phyloP scores from a whole-genome alignment of 192 early-diverging fungal genomes.

The Backusella liffmaniae region DNA sequence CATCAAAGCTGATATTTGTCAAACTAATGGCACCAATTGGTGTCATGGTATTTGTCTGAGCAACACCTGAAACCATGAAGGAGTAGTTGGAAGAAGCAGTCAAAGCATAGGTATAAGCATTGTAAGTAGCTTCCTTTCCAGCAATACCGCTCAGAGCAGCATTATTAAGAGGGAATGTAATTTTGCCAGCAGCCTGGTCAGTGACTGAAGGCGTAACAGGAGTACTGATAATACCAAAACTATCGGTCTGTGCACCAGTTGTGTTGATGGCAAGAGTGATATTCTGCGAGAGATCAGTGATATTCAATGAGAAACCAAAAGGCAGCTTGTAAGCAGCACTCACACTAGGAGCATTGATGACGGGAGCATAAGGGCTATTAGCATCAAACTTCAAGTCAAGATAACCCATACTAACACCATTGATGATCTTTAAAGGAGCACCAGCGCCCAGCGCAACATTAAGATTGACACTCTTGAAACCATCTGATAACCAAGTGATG shows the following conservation, averaged over 20 bases:
- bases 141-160: conserved; percentile 40
- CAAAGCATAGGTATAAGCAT: conserved; percentile 49
- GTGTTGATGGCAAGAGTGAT: conserved; percentile 41
- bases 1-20: conserved; percentile 51
- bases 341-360: conserved; percentile 45
- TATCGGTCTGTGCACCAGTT: conserved; percentile 23
- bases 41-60: conserved; percentile 49
- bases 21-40: conserved; percentile 54
- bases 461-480: conserved; percentile 50
- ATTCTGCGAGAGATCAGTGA: conserved; percentile 52
- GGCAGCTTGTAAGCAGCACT: conserved; percentile 54
- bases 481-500: conserved; percentile 47
- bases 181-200: conserved; percentile 37
- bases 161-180: conserved; percentile 49
- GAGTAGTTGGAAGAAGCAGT: conserved; percentile 38
- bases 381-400: conserved; percentile 53
- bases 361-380: conserved; percentile 48
- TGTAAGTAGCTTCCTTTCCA: conserved; percentile 49
- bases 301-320: conserved; percentile 59
- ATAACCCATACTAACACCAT: conserved; percentile 46
- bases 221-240: conserved; percentile 20
- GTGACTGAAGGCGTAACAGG: conserved; percentile 34
- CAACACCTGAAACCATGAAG: conserved; percentile 49
- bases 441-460: conserved; percentile 45
- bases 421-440: conserved; percentile 49